phyloP scores from a whole-genome alignment of 2,329 filamentous ascomycete genomes.

The Diplodia scrobiculata region DNA sequence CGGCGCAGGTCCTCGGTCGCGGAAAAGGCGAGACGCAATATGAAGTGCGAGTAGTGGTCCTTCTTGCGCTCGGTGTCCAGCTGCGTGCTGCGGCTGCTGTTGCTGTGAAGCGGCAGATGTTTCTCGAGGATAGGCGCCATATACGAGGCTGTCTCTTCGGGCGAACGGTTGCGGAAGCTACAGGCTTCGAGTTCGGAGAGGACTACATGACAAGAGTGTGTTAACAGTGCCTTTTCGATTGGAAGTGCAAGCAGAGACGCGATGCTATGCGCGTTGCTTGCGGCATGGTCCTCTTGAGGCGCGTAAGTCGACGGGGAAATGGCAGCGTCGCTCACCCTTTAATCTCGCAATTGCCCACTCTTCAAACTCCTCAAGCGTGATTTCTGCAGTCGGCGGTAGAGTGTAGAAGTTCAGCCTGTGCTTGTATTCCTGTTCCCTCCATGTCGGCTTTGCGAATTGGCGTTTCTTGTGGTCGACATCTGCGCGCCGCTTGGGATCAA shows the following conservation, averaged over 20 bases:
- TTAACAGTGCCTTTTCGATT: constrained; percentile 13
- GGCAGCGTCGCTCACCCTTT: constrained; percentile 60
- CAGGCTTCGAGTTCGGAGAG: constrained; percentile 90
- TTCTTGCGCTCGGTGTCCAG: constrained; percentile 78
- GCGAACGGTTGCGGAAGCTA: constrained; percentile 86
- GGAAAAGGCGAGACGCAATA: constrained; percentile 87
- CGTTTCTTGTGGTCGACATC: constrained; percentile 78
- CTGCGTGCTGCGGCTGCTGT: constrained; percentile 62
- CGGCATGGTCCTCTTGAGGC: neutral
- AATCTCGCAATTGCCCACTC: constrained; percentile 96
- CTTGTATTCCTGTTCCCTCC: constrained; percentile 76
- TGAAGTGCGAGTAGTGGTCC: constrained; percentile 98
- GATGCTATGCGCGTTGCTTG: neutral
- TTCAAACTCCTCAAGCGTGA: constrained; percentile 95
- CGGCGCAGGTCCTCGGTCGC: constrained; percentile 86
- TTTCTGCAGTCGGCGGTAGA: constrained; percentile 84
- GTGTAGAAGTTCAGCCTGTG: constrained; percentile 91
- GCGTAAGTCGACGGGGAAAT: neutral
- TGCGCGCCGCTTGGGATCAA: constrained; percentile 72
- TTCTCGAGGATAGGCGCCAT: constrained; percentile 88
- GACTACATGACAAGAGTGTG: constrained; percentile 54
- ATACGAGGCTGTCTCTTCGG: constrained; percentile 77
- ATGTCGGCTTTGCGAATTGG: constrained; percentile 78
- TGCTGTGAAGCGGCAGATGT: constrained; percentile 77
- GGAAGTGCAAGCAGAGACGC: neutral